Evolutionary conservation across 176 grass and related monocot species (phyloP), one percentile per base, ranked within the genome.

Genomic region (Avena atlantica): DNA sequence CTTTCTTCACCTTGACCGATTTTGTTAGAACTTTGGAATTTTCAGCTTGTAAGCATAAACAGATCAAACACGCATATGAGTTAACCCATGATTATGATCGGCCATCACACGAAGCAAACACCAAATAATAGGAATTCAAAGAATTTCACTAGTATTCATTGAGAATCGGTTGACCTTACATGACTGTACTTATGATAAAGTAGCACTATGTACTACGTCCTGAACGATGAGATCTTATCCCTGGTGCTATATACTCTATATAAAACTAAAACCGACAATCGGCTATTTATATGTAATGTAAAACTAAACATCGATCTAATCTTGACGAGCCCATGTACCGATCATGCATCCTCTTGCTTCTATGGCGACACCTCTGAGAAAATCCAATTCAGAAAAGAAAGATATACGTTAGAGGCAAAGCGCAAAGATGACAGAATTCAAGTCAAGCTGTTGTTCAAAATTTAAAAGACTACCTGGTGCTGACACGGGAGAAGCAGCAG

Each of bases 311-410:
- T 68, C 2, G 25, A 68, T 8, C 31, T 69, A 37, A 69, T 69
- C 31, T 69, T 69, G 15, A 69, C 31, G 15, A 69, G 15, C 6
- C 65, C 65, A 69, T 16, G 15, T 7, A 69, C 8, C 7, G 6
- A 69, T 37, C 65, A 69, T 69, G 15, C 65, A 37, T 69, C 65
- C 15, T 69, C 65, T 67, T 68, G 65, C 29, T 37, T 36, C 31
- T 69, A 69, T 69, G 65, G 65, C 13, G 65, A 69, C 15, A 19
- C 15, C 65, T 37, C 65, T 69, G 65, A 17, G 64, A 36, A 69
- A 37, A 7, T 36, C 14, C 37, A 69, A 37, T 19, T 9, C 25
- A 31, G 63, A 31, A 66, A 12, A 23, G 2, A 4, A 31, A 31
- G 37, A 34, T 25, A 68, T 37, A 68, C 27, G 19, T 69, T 9